Conservation (phyloP, 257 asterid genomes). For the Eucommia ulmoides region DNA sequence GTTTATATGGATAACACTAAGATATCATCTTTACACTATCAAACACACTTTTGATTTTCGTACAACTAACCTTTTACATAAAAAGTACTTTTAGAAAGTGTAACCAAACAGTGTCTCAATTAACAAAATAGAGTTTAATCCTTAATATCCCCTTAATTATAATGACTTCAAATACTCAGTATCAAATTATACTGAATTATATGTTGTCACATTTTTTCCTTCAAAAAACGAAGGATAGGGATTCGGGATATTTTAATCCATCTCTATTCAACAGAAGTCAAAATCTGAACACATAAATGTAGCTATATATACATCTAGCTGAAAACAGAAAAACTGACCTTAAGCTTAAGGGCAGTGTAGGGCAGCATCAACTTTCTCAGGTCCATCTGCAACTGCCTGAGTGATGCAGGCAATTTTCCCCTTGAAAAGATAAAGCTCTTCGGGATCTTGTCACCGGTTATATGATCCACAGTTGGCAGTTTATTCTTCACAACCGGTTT, state of each 20-base stretch:
- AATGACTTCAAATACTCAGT: too few species aligned
- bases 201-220: neutral
- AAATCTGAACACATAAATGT: too few species aligned
- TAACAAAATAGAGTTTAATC: too few species aligned
- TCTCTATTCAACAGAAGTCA: too few species aligned
- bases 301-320: neutral
- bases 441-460: constrained; percentile 85
- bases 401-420: constrained; percentile 76
- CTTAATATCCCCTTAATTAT: too few species aligned
- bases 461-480: constrained; percentile 62
- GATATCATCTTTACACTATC: too few species aligned
- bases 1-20: too few species aligned
- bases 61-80: too few species aligned
- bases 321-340: constrained; percentile 24
- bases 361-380: constrained; percentile 92
- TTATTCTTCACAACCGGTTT: constrained; percentile 34
- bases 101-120: too few species aligned
- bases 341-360: constrained; percentile 84
- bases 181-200: neutral
- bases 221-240: neutral
- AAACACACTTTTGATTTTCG: too few species aligned
- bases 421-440: constrained; percentile 73
- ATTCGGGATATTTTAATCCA: neutral
- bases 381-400: constrained; percentile 68
- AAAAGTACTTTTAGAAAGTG: too few species aligned